These are phyloP conservation scores for Fusarium pseudograminearum DNA, from an alignment of 2,329 filamentous ascomycete genomes.

Conservation along the genomic window DNA sequence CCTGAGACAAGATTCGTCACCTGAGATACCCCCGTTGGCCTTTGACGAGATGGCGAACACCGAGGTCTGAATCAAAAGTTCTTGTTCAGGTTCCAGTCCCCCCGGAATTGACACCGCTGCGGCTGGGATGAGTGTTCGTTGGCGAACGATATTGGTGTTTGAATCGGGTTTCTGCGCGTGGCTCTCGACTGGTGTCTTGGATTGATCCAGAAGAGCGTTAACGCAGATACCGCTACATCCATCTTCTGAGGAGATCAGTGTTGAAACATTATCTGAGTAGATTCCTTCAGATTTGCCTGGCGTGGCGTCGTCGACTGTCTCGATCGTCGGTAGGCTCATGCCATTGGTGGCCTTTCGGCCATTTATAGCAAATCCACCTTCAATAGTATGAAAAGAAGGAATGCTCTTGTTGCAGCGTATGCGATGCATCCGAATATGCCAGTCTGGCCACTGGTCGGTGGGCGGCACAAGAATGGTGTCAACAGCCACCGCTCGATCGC, in stretches of 20 bases:
- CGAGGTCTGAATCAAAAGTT: slow-evolving; percentile 8
- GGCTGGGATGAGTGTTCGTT: slow-evolving; percentile 34
- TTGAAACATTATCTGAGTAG: not conserved
- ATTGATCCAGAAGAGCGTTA: not conserved
- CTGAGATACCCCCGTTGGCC: not conserved
- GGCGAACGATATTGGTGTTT: slow-evolving; percentile 35
- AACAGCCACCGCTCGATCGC: slow-evolving; percentile 44
- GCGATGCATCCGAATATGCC: slow-evolving; percentile 49
- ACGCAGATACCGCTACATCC: slow-evolving; percentile 28
- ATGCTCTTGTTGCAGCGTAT: not conserved
- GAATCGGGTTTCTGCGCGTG: slow-evolving; percentile 36
- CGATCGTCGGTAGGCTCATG: not conserved
- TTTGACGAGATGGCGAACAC: slow-evolving; percentile 27
- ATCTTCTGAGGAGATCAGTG: slow-evolving; percentile 12
- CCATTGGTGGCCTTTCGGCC: slow-evolving; percentile 17
- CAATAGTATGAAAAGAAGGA: slow-evolving; percentile 22
- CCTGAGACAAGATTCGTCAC: fast-evolving
- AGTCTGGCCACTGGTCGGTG: slow-evolving; percentile 51
- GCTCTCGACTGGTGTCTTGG: not conserved
- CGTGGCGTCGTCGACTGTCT: not conserved
- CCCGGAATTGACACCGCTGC: not conserved
- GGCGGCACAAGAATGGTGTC: slow-evolving; percentile 49
- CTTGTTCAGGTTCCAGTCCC: not conserved
- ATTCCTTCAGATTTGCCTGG: slow-evolving; percentile 4
- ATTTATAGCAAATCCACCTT: slow-evolving; percentile 40